Percentiles rank a stretch among this genome's conserved stretches.
Evolutionary conservation across 306 rosid species (phyloP).

Genomic region (Potentilla sterilis): DNA sequence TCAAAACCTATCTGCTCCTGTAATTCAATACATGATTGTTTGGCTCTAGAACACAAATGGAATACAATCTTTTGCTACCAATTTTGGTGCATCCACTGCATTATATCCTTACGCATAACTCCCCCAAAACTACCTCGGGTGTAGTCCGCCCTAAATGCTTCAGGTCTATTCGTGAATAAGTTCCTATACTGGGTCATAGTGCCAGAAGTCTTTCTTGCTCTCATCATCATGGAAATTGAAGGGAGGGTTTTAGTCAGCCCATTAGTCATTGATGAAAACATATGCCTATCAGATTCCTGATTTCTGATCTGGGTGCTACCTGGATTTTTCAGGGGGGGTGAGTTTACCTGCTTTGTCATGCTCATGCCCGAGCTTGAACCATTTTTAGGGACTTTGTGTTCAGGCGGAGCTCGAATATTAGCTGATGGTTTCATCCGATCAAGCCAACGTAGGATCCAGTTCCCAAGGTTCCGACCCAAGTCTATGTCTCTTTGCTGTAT

Average conservation of each 20-base stretch:
- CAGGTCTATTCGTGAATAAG: conserved; percentile 34
- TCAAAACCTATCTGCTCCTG: conserved; percentile 1
- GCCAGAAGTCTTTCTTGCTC: conserved; percentile 52
- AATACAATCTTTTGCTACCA: conserved; percentile 10
- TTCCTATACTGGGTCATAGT: conserved; percentile 53
- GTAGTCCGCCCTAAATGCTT: conserved; percentile 30
- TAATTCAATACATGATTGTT: not conserved
- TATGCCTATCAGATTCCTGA: conserved; percentile 54
- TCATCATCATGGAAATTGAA: conserved; percentile 55
- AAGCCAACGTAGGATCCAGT: conserved; percentile 66
- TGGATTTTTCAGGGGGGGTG: conserved; percentile 40
- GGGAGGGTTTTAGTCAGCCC: conserved; percentile 47
- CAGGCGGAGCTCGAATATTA: conserved; percentile 52
- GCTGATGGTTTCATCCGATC: conserved; percentile 86
- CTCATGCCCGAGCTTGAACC: conserved; percentile 33
- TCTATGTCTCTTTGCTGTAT: conserved; percentile 85
- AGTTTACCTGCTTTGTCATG: conserved; percentile 32
- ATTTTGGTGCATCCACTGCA: conserved; percentile 70
- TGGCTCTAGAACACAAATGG: not conserved
- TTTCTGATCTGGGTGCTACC: conserved; percentile 36
- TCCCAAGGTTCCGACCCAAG: conserved; percentile 81
- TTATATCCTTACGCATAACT: conserved; percentile 63
- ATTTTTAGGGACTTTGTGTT: conserved; percentile 16
- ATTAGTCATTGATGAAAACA: conserved; percentile 45
- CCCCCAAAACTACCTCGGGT: conserved; percentile 39